Conservation (phyloP, 2,329 filamentous ascomycete species). For the Pyrenophora graminea region DNA sequence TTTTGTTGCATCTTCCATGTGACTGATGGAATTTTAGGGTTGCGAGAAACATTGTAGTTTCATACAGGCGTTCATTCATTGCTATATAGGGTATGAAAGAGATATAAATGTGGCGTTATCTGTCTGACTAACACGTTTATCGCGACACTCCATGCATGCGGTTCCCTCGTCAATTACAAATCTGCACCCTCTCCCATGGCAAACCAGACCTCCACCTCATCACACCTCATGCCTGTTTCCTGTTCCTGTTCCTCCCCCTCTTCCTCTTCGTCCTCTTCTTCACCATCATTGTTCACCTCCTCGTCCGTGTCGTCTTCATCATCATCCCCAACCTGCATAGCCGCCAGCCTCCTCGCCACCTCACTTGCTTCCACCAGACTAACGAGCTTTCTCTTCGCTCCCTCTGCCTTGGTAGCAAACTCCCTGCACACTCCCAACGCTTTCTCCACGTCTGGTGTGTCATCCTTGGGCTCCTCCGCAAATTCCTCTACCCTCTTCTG, state of each 20-base stretch:
- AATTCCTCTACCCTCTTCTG: conserved; percentile 24
- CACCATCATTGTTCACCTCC: conserved; percentile 15
- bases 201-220: conserved; percentile 6
- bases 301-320: too few relatives aligned
- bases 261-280: conserved; percentile 37
- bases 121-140: too few relatives aligned
- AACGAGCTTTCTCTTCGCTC: conserved; percentile 58
- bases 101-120: too few relatives aligned
- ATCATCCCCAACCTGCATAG: conserved; percentile 60
- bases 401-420: conserved; percentile 22
- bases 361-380: conserved; percentile 64
- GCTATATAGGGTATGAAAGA: not conserved
- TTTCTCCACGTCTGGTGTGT: conserved; percentile 12
- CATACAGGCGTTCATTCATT: too few relatives aligned
- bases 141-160: too few relatives aligned
- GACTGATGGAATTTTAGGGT: too few relatives aligned
- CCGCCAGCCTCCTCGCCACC: conserved; percentile 58
- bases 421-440: conserved; percentile 48
- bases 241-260: conserved; percentile 43
- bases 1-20: too few relatives aligned
- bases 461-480: conserved; percentile 10
- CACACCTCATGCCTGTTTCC: not conserved
- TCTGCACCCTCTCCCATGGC: too few relatives aligned
- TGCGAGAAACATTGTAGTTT: too few relatives aligned
- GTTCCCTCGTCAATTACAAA: too few relatives aligned